These are phyloP conservation scores for Xylaria sp. DNA, from an alignment of 2,329 filamentous ascomycete species.

Conservation along the genomic window DNA sequence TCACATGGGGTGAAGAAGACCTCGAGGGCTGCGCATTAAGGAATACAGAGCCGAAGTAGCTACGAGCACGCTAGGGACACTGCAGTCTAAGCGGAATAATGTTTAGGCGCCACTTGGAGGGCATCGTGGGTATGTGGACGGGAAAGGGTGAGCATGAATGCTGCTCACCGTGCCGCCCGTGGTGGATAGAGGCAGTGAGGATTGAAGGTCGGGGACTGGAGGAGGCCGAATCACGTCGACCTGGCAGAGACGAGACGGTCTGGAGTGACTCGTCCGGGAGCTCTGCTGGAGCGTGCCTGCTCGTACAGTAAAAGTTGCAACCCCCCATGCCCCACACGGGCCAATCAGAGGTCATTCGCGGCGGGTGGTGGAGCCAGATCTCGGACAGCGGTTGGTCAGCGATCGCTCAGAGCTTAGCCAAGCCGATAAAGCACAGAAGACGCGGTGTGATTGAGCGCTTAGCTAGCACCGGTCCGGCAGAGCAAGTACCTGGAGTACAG, in stretches of 20 bases:
- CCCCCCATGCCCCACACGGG: conserved; percentile 15
- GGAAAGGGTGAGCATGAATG: conserved; percentile 13
- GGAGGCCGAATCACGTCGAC: conserved; percentile 26
- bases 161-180: conserved; percentile 16
- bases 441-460: conserved; percentile 26
- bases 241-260: conserved; percentile 9
- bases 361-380: conserved; percentile 19
- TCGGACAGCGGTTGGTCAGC: conserved; percentile 23
- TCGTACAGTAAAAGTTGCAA: neutral
- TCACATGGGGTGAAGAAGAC: conserved; percentile 15
- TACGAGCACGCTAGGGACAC: conserved; percentile 15
- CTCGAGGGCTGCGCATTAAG: neutral
- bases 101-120: conserved; percentile 22
- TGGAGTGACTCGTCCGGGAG: neutral
- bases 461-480: neutral
- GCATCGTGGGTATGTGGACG: conserved; percentile 27
- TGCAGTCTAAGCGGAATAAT: conserved; percentile 26
- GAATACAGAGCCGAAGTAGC: neutral
- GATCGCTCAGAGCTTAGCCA: conserved; percentile 21
- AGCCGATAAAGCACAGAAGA: conserved; percentile 25
- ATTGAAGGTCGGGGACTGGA: conserved; percentile 14
- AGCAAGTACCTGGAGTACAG: neutral
- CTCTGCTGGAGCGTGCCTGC: too few species aligned
- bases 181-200: conserved; percentile 14
- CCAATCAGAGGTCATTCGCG: conserved; percentile 8